These are phyloP conservation scores for Daldinia concentrica DNA, from an alignment of 495 filamentous ascomycete species.

Conservation along the genomic window DNA sequence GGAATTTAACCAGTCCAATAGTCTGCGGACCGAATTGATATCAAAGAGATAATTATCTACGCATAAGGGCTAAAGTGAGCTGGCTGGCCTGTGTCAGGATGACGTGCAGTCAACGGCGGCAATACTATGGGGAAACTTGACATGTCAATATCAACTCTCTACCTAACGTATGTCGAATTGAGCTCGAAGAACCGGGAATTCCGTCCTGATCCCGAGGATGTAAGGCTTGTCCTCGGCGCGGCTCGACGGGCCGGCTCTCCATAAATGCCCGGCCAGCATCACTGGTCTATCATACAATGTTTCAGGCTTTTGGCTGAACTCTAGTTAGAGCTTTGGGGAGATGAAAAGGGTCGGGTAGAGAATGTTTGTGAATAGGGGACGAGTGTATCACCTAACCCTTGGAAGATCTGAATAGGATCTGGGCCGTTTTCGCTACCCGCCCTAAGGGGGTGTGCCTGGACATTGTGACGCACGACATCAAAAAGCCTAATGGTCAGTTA, in stretches of 20 bases:
- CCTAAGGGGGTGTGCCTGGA: slow-evolving; percentile 18
- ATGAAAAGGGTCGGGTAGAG: slow-evolving; percentile 17
- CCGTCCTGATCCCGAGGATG: slow-evolving; percentile 31
- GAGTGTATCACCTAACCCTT: slow-evolving; percentile 8
- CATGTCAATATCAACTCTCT: slow-evolving; percentile 9
- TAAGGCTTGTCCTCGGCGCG: slow-evolving; percentile 23
- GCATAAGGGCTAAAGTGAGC: not conserved
- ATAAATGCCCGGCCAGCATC: slow-evolving; percentile 38
- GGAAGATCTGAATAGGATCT: slow-evolving; percentile 24
- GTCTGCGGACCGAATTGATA: slow-evolving; percentile 32
- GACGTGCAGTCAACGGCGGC: slow-evolving; percentile 21
- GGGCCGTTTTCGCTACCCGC: slow-evolving; percentile 19
- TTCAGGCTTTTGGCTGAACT: slow-evolving; percentile 43
- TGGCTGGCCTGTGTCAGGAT: slow-evolving; percentile 13
- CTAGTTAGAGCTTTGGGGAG: slow-evolving; percentile 16
- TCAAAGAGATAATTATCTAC: not conserved
- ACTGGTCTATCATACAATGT: slow-evolving; percentile 22
- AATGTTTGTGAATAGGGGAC: slow-evolving; percentile 19
- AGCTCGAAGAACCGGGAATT: slow-evolving; percentile 31
- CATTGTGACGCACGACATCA: slow-evolving; percentile 37
- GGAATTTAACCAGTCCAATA: slow-evolving; percentile 32
- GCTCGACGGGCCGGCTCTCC: slow-evolving; percentile 39
- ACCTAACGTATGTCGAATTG: slow-evolving; percentile 13
- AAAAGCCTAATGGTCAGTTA: slow-evolving; percentile 40
- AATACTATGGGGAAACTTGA: slow-evolving; percentile 19